Base-by-base conservation (phyloP, 108 stramenopile genomes). In the Bacterosira constricta region DNA sequence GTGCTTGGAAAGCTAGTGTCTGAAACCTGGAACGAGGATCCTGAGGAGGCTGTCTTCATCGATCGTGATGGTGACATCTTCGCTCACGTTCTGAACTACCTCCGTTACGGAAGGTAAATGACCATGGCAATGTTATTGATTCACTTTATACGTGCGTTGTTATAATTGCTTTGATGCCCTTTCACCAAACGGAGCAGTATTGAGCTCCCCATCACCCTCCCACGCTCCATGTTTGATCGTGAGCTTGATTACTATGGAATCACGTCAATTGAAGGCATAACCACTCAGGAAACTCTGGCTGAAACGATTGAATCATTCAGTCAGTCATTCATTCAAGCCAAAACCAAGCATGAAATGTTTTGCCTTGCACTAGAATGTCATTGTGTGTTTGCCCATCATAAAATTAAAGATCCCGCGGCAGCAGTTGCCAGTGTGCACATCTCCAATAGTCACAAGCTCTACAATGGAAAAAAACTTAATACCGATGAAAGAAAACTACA, bases 1-100 rank as follows among this genome's bases (percentile, higher is more conserved):
- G 38, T 69, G 68, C 68, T 69, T 27, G 68, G 45, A 11, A 61
- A 32, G 26, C 18, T 69, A 20, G 61, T 69, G 25, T 69, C 68
- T 26, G 62, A 69, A 10, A 61, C 59, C 29, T 69, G 68, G 68
- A 58, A 63, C 12, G 42, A 26, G 26, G 68, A 69, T 49, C 59
- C 60, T 9, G 47, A 30, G 29, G 45, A 61, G 27, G 1, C 60
- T 5, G 50, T 71, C 26, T 71, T 71, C 18, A 52, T 71, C 47
- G 70, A 71, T 20, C 63, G 70, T 2, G 2, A 63, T 38, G 56
- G 56, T 4, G 62, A 71, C 6, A 29, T 36, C 1, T 71, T 71
- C 52, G 70, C 70, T 0, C 0, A 64, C 23, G 44, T 65, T 5
- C 63, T 71, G 30, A 3, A 64, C 5, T 71, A 71, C 52, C 63